Evolutionary conservation across 257 asterid species (phyloP).

Genomic region (Thymus mandschuricus): DNA sequence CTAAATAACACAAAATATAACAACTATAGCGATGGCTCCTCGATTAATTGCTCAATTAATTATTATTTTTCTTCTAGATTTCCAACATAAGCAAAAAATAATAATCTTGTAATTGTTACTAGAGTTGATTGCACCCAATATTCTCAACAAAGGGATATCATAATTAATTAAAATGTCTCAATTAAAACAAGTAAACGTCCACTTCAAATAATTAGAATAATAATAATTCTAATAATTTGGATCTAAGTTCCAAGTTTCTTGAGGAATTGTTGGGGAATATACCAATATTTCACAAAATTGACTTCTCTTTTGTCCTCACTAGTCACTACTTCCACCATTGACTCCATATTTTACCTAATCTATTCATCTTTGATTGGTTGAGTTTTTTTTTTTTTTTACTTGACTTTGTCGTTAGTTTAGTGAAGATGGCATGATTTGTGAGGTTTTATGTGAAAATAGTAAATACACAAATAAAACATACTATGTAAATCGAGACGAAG

Average conservation of each 20-base stretch:
- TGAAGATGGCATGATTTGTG: constrained; percentile 30
- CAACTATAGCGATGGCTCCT: too few relatives aligned
- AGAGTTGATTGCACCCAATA: constrained; percentile 4
- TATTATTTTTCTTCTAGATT: too few relatives aligned
- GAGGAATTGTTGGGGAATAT: constrained; percentile 33
- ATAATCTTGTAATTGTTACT: too few relatives aligned
- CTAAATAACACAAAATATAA: too few relatives aligned
- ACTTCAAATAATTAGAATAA: constrained; percentile 6
- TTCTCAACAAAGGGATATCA: background rate
- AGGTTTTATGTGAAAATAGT: background rate
- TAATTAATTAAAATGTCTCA: constrained; percentile 1
- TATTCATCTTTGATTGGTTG: background rate
- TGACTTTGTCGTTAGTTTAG: constrained; percentile 25
- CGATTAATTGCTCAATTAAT: too few relatives aligned
- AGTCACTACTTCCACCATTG: constrained; percentile 19
- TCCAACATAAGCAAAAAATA: too few relatives aligned
- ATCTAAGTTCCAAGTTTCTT: constrained; percentile 26
- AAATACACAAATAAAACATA: too few relatives aligned
- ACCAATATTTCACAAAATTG: constrained; percentile 32
- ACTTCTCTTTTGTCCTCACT: constrained; percentile 30
- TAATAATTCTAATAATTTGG: constrained; percentile 22
- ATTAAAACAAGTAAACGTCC: background rate
- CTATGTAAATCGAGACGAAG: too few relatives aligned
- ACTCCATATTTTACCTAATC: constrained; percentile 11
- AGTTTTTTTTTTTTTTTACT: too few relatives aligned